phyloP scores from a whole-genome alignment of 257 asterid species.

The Oldenlandia corymbosa region DNA sequence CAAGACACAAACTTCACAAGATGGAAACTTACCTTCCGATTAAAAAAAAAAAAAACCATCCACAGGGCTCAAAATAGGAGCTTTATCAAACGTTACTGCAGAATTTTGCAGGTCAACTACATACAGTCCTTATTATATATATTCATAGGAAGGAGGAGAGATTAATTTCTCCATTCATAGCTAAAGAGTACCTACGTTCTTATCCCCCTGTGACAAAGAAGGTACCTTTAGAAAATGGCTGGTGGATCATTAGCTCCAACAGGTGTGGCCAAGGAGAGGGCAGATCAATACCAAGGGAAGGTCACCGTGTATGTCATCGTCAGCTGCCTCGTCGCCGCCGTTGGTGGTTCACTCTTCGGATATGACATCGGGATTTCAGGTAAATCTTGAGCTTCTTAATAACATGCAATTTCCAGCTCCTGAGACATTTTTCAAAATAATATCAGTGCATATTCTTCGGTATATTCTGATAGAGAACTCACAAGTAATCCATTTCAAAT shows the following conservation, averaged over 20 bases:
- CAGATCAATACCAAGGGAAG: constrained; percentile 52
- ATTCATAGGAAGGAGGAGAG: background rate
- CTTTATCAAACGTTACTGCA: background rate
- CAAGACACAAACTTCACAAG: background rate
- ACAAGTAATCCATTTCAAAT: background rate
- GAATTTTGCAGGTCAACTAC: background rate
- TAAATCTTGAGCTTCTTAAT: background rate
- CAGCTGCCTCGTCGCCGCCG: constrained; percentile 61
- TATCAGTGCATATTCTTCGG: background rate
- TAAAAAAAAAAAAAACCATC: background rate
- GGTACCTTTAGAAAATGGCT: constrained; percentile 34
- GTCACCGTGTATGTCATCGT: constrained; percentile 53
- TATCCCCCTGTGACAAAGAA: background rate
- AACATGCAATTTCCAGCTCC: constrained; percentile 8
- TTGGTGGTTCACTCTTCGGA: constrained; percentile 78
- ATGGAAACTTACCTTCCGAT: background rate
- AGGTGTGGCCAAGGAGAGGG: constrained; percentile 64
- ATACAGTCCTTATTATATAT: background rate
- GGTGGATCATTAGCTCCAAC: constrained; percentile 51
- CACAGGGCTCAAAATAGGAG: background rate
- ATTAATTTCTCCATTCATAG: background rate
- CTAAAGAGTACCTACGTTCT: background rate
- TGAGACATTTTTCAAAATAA: background rate
- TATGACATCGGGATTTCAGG: constrained; percentile 86
- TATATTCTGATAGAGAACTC: background rate